A percentile compares a stretch with the other conserved stretches of the same genome.
These are phyloP conservation scores for Backusella tarrabulga DNA, from an alignment of 192 early-diverging fungal genomes.

Conservation along the genomic window DNA sequence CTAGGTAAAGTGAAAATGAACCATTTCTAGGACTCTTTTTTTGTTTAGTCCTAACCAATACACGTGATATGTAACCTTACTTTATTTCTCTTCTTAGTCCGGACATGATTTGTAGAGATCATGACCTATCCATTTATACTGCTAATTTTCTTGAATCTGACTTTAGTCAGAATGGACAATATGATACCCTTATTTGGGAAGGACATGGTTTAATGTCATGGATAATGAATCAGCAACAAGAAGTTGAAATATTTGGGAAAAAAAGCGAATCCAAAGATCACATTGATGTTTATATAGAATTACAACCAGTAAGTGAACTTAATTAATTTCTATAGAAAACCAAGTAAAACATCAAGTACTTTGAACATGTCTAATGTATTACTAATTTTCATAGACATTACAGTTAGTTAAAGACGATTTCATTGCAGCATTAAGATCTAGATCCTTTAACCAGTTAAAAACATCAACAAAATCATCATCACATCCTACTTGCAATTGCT, in stretches of 20 bases:
- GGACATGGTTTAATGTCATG: slow-evolving; percentile 39
- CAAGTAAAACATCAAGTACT: neutral
- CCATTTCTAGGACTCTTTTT: neutral
- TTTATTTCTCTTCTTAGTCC: slow-evolving; percentile 25
- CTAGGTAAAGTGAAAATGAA: slow-evolving; percentile 29
- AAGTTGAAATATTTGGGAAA: slow-evolving; percentile 20
- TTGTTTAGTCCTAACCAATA: neutral
- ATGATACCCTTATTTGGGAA: slow-evolving; percentile 29
- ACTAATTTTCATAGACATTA: slow-evolving; percentile 10
- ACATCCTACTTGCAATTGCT: slow-evolving; percentile 18
- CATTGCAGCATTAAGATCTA: slow-evolving; percentile 15
- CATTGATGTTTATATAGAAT: slow-evolving; percentile 19
- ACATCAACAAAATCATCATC: neutral
- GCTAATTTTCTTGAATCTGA: slow-evolving; percentile 32
- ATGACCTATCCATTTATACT: slow-evolving; percentile 35
- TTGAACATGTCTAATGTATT: neutral
- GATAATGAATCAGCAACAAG: slow-evolving; percentile 23
- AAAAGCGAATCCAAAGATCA: neutral
- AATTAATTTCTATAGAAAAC: neutral
- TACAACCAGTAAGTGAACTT: slow-evolving; percentile 29
- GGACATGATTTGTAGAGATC: slow-evolving; percentile 35
- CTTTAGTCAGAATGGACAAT: neutral
- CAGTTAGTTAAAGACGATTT: slow-evolving; percentile 24
- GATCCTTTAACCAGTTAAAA: slow-evolving; percentile 15
- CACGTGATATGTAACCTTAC: slow-evolving; percentile 20